phyloP scores from a whole-genome alignment of 805 yeast genomes.

The Sungouiella blattae region DNA sequence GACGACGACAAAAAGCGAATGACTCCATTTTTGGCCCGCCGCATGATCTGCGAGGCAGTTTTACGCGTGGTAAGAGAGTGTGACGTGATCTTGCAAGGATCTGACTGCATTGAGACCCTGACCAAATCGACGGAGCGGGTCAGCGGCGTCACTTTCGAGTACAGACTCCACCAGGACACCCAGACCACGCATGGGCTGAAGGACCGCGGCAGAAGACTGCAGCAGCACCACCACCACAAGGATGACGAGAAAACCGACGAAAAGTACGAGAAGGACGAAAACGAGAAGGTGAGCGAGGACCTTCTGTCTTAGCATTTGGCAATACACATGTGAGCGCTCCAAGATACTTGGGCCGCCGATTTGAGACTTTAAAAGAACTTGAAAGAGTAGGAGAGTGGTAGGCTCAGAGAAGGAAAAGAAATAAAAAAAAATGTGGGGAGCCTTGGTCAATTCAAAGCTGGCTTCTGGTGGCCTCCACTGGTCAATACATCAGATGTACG shows the following conservation, averaged over 20 bases:
- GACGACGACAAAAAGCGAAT: constrained; percentile 25
- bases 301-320: too few species aligned
- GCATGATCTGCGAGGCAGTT: constrained; percentile 46
- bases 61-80: constrained; percentile 46
- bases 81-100: constrained; percentile 39
- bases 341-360: too few species aligned
- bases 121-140: constrained; percentile 39
- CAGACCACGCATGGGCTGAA: not conserved
- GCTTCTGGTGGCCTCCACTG: too few species aligned
- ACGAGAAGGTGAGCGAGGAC: too few species aligned
- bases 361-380: too few species aligned
- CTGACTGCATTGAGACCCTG: constrained; percentile 27
- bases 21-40: constrained; percentile 42
- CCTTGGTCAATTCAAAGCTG: too few species aligned
- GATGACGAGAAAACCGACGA: constrained; percentile 1
- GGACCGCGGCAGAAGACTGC: not conserved
- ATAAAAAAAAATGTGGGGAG: too few species aligned
- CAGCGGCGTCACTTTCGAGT: constrained; percentile 44
- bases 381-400: too few species aligned
- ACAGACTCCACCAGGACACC: constrained; percentile 44
- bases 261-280: not conserved
- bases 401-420: too few species aligned
- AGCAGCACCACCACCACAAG: not conserved
- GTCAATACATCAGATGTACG: too few species aligned
- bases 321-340: too few species aligned